Evolutionary conservation across 176 grass and related monocot genomes (phyloP).

Genomic region (Triticum turgidum): DNA sequence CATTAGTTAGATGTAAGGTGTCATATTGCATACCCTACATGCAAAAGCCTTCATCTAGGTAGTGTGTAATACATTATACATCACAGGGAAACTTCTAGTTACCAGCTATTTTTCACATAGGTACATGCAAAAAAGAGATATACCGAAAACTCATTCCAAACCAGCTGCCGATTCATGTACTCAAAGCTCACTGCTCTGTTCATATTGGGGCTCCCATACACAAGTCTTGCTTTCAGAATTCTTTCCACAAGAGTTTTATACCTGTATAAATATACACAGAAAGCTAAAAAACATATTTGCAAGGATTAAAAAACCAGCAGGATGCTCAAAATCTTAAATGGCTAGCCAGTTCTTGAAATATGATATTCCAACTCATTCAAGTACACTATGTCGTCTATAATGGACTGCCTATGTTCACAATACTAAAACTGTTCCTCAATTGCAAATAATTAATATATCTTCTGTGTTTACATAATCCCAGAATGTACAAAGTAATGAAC

Average conservation of each 20-base stretch:
- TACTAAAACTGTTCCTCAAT: neutral
- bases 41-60: neutral
- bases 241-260: conserved; percentile 96
- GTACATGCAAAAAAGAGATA: conserved; percentile 26
- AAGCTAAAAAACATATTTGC: neutral
- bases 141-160: conserved; percentile 99
- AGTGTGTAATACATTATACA: neutral
- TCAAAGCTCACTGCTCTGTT: conserved; percentile 98
- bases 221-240: conserved; percentile 88
- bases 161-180: conserved; percentile 97
- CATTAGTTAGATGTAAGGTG: neutral
- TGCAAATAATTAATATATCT: neutral
- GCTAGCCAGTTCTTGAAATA: neutral
- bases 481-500: conserved; percentile 1
- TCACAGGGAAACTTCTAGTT: conserved; percentile 2
- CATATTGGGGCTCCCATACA: conserved; percentile 95
- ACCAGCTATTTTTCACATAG: conserved; percentile 18
- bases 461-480: neutral
- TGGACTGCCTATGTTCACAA: neutral
- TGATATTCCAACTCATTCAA: conserved; percentile 23
- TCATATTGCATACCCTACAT: neutral
- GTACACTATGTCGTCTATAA: neutral
- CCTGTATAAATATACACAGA: conserved; percentile 56
- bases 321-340: neutral
- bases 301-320: neutral